Percentiles rank a stretch among this genome's conserved stretches.
phyloP scores from a whole-genome alignment of 352 stramenopile genomes.

The Pythium apleroticum region DNA sequence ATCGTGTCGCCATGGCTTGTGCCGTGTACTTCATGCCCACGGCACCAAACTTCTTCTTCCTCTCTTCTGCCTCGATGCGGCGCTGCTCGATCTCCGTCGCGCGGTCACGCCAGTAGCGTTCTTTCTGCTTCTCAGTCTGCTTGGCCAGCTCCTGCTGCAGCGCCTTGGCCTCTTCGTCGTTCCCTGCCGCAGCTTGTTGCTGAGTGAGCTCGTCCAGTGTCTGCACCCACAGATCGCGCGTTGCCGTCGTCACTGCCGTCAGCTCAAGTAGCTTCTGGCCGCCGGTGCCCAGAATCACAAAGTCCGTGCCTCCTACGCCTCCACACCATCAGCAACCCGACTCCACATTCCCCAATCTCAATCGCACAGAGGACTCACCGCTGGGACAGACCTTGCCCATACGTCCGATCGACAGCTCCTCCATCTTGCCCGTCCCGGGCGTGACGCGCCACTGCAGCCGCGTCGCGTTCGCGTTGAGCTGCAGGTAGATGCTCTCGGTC shows the following conservation, averaged over 20 bases:
- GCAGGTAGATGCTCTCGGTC: conserved; percentile 56
- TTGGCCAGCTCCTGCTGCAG: conserved; percentile 54
- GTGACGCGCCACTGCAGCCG: conserved; percentile 45
- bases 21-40: conserved; percentile 75
- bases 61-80: conserved; percentile 59
- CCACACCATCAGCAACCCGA: neutral
- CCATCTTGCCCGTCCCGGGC: conserved; percentile 36
- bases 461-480: conserved; percentile 51
- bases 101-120: conserved; percentile 77
- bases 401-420: conserved; percentile 52
- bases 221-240: conserved; percentile 67
- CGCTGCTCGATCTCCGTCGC: conserved; percentile 60
- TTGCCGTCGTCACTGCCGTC: conserved; percentile 34
- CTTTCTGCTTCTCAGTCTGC: conserved; percentile 62
- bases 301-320: conserved; percentile 26
- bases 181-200: neutral
- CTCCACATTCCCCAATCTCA: neutral
- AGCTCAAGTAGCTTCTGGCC: conserved; percentile 70
- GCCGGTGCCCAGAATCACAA: conserved; percentile 48
- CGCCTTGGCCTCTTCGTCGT: conserved; percentile 37
- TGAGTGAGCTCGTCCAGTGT: conserved; percentile 65
- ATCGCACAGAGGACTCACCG: conserved; percentile 32
- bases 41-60: conserved; percentile 71
- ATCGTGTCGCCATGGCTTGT: conserved; percentile 34
- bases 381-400: conserved; percentile 59